A percentile compares a stretch with the other conserved stretches of the same genome.
These are phyloP conservation scores for Ophiostoma quercus DNA, from an alignment of 2,329 filamentous ascomycete species.

Conservation along the genomic window DNA sequence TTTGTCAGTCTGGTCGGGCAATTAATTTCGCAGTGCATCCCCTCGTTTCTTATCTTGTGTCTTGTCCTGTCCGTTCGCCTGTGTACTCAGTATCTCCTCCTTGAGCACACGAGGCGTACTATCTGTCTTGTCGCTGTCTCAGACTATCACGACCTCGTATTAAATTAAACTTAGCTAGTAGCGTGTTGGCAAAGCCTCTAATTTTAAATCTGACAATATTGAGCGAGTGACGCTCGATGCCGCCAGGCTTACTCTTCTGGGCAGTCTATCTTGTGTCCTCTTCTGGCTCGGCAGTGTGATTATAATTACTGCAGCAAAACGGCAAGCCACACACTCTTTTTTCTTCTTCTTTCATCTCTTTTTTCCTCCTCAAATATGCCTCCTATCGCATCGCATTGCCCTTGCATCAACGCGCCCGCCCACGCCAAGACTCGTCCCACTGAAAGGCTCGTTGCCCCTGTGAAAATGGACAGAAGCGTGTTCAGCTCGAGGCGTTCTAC, in stretches of 20 bases:
- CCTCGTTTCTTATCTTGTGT: background rate
- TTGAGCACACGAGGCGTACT: background rate
- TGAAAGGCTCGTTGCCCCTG: background rate
- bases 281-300: background rate
- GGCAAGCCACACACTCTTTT: background rate
- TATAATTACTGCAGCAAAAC: background rate
- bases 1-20: background rate
- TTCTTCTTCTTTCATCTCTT: background rate
- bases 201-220: conserved; percentile 10
- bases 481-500: background rate
- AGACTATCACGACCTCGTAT: conserved; percentile 5
- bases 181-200: background rate
- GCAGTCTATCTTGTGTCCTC: background rate
- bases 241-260: background rate
- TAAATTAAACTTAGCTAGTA: background rate
- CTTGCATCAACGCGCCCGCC: background rate
- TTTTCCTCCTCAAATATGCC: background rate
- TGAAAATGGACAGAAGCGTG: background rate
- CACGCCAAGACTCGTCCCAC: background rate
- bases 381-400: background rate
- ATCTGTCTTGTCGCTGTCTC: background rate
- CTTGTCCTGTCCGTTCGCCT: background rate
- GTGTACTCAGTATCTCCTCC: background rate
- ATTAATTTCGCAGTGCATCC: background rate
- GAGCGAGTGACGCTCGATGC: background rate